Percentiles rank a stretch among this genome's conserved stretches.
These are phyloP conservation scores for Boletus mariae DNA, from an alignment of 1,284 basidiomycete species.

Conservation along the genomic window DNA sequence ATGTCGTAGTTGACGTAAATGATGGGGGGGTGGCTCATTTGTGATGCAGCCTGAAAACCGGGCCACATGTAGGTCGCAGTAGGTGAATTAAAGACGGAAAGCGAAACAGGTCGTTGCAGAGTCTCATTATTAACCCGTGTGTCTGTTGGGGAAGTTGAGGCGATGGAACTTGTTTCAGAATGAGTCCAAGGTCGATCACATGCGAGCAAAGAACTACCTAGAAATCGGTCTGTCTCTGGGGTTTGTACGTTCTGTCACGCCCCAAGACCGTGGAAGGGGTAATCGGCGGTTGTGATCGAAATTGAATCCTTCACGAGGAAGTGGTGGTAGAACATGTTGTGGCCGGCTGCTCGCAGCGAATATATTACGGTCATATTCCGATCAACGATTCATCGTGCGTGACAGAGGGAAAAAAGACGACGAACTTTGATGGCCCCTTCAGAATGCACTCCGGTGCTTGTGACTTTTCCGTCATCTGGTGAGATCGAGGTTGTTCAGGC, in stretches of 20 bases:
- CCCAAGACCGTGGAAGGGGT: conserved; percentile 33
- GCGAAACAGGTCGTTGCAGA: conserved; percentile 33
- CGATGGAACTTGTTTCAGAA: conserved; percentile 20
- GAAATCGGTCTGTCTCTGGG: conserved; percentile 26
- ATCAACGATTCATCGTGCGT: conserved; percentile 22
- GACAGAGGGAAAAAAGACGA: conserved; percentile 8
- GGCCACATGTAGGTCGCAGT: conserved; percentile 41
- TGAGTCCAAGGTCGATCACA: conserved; percentile 16
- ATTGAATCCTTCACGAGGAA: conserved; percentile 32
- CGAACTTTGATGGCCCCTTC: conserved; percentile 28
- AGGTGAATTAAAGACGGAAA: conserved; percentile 38
- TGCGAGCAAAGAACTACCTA: conserved; percentile 22
- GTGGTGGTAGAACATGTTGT: conserved; percentile 34
- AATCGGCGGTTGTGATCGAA: conserved; percentile 36
- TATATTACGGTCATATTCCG: conserved; percentile 21
- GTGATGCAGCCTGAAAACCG: conserved; percentile 35
- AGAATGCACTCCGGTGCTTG: conserved; percentile 22
- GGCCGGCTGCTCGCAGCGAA: conserved; percentile 30
- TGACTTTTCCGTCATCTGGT: conserved; percentile 18
- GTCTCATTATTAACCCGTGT: conserved; percentile 22
- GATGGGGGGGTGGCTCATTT: conserved; percentile 36
- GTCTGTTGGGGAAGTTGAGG: conserved; percentile 23
- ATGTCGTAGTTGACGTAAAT: conserved; percentile 38
- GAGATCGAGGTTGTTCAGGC: conserved; percentile 20
- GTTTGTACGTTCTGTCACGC: conserved; percentile 18